These are phyloP conservation scores for Sclerotiophoma versabilis DNA, from an alignment of 2,329 filamentous ascomycete species.

Conservation along the genomic window DNA sequence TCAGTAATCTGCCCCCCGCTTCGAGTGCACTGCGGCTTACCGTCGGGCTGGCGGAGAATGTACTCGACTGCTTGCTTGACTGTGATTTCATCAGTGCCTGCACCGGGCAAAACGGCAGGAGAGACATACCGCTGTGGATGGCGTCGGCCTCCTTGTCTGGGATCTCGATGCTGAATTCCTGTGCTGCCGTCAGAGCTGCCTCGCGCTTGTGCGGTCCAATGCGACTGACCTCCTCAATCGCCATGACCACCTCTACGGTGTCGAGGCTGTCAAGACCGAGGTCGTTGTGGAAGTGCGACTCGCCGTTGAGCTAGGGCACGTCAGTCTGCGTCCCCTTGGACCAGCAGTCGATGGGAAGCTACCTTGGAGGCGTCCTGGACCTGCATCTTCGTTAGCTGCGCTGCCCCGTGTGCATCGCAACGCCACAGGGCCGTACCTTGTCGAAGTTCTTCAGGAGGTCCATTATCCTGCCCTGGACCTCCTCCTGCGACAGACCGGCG, in stretches of 20 bases:
- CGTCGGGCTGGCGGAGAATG: constrained; percentile 91
- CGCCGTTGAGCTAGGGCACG: constrained; percentile 73
- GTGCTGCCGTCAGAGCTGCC: constrained; percentile 26
- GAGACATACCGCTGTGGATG: constrained; percentile 85
- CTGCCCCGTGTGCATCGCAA: constrained; percentile 17
- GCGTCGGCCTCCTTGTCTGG: constrained; percentile 95
- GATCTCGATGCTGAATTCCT: constrained; percentile 93
- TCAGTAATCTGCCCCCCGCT: constrained; percentile 23
- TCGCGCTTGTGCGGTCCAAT: constrained; percentile 1
- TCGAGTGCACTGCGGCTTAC: constrained; percentile 60
- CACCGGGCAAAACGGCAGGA: not conserved
- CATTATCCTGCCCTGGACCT: constrained; percentile 91
- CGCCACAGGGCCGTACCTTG: constrained; percentile 69
- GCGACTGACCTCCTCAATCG: constrained; percentile 87
- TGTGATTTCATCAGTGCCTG: constrained; percentile 54
- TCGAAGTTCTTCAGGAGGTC: constrained; percentile 95
- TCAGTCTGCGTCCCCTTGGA: constrained; percentile 28
- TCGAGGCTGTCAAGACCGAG: constrained; percentile 96
- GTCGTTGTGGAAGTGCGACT: constrained; percentile 94
- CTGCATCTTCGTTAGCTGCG: constrained; percentile 54
- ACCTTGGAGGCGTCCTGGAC: constrained; percentile 68
- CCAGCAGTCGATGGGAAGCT: constrained; percentile 28
- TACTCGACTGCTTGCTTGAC: constrained; percentile 95
- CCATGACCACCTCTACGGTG: constrained; percentile 99
- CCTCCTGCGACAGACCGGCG: constrained; percentile 77